Percentiles rank a stretch among this genome's conserved stretches.
Evolutionary conservation across 2,329 filamentous ascomycete genomes (phyloP).

Genomic region (Fusarium longipes): DNA sequence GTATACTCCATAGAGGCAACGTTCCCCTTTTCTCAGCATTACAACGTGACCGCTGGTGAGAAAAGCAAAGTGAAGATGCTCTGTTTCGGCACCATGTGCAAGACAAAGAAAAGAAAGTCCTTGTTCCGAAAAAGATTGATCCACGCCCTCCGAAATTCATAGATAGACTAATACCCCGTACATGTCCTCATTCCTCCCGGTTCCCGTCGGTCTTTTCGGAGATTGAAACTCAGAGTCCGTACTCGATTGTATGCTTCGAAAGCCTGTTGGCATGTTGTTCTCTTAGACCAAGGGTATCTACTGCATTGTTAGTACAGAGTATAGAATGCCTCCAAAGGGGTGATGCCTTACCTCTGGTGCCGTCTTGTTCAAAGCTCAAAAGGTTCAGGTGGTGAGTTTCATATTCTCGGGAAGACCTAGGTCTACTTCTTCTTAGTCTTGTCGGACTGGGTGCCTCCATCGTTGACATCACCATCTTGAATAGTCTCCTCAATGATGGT

Average conservation of each 20-base stretch:
- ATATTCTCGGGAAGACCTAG: not conserved
- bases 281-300: not conserved
- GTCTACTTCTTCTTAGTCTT: conserved; percentile 8
- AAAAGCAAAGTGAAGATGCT: not conserved
- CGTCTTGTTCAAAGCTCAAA: not conserved
- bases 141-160: not conserved
- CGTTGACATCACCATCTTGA: not conserved
- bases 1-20: not conserved
- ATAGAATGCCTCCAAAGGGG: not conserved
- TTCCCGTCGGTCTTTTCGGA: not conserved
- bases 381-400: not conserved
- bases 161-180: conserved; percentile 1
- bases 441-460: not conserved
- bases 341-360: not conserved
- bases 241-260: conserved; percentile 1
- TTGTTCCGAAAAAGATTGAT: not conserved
- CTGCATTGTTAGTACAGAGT: not conserved
- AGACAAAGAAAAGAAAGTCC: conserved; percentile 1
- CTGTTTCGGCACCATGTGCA: not conserved
- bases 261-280: not conserved
- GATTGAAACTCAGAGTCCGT: not conserved
- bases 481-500: not conserved
- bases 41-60: not conserved
- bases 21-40: not conserved
- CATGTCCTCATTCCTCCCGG: not conserved